Percentiles rank a stretch among this genome's conserved stretches.
Conservation (phyloP, 148 eudicot species). For the Amaranthus cruentus region DNA sequence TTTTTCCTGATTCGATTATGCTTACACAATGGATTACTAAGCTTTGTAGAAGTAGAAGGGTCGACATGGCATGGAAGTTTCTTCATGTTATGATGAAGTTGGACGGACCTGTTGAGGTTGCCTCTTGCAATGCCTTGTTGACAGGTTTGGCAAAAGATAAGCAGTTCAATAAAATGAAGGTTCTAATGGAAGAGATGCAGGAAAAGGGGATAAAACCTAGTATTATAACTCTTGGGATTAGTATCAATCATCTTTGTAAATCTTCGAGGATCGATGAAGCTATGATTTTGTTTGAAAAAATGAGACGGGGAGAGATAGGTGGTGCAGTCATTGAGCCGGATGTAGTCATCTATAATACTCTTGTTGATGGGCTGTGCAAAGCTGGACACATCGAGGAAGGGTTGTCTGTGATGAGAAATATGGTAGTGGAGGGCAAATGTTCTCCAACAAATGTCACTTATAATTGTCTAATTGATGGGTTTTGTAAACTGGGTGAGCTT, state of each 20-base stretch:
- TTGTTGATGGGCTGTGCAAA: conserved; percentile 80
- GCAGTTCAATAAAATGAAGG: conserved; percentile 42
- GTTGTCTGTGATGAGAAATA: conserved; percentile 49
- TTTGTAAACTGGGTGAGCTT: conserved; percentile 59
- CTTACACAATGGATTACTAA: conserved; percentile 38
- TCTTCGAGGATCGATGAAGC: conserved; percentile 54
- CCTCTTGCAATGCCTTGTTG: conserved; percentile 60
- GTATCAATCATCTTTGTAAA: conserved; percentile 60
- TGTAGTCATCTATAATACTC: conserved; percentile 60
- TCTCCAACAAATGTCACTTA: conserved; percentile 50
- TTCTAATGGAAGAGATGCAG: conserved; percentile 61
- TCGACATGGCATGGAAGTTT: conserved; percentile 46
- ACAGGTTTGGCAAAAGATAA: conserved; percentile 38
- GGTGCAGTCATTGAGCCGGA: conserved; percentile 45
- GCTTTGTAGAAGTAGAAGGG: conserved; percentile 38
- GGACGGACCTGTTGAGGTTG: conserved; percentile 38
- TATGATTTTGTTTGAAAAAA: conserved; percentile 44
- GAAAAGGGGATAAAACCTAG: conserved; percentile 49
- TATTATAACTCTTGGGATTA: conserved; percentile 56
- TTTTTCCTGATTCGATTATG: conserved; percentile 33
- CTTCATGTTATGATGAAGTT: conserved; percentile 44
- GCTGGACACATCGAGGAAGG: conserved; percentile 69
- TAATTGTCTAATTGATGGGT: conserved; percentile 71
- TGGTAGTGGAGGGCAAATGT: conserved; percentile 45
- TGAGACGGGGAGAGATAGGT: conserved; percentile 44